Evolutionary conservation across 805 yeast genomes (phyloP), one percentile per base, ranked within the genome.

Genomic region (Starmera amethionina): DNA sequence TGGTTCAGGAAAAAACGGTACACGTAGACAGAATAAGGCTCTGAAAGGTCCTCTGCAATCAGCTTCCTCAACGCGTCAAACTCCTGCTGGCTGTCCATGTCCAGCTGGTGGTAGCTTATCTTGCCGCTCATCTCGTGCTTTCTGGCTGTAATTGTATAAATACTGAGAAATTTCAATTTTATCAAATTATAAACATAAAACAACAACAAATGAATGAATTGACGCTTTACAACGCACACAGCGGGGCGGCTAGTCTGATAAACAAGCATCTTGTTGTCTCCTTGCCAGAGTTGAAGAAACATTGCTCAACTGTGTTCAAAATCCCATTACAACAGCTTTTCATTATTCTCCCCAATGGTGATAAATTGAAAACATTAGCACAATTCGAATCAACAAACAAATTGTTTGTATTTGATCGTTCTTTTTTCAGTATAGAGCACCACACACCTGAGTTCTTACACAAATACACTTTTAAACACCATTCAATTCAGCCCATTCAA

Each of bases 1-100:
- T 79, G 81, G 51, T 82, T 82, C 34, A 93, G 64, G 56, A 93
- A 93, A 63, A 82, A 93, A 55, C 95, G 73, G 60, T 89, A 93
- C 3, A 93, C 97, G 53, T 86, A 93, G 15, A 86, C 73, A 4
- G 97, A 89, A 57, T 93, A 93, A 0, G 98, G 97, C 59, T 93
- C 98, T 27, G 93, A 81, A 32, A 93, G 66, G 58, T 89, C 93
- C 10, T 65, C 67, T 33, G 81, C 75, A 10, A 90, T 79, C 36
- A 90, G 67, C 10, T 55, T 53, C 50, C 75, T 71, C 12, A 82
- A 64, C 27, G 67, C 68, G 11, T 64, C 56, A 44, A 81, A 68
- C 45, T 81, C 76, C 3, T 51, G 50, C 39, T 62, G 55, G 29
- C 46, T 50, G 15, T 52, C 49, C 1, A 47, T 40, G 14, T 54